Conservation (phyloP, 2,329 filamentous ascomycete species). For the Xylariomycetidae sp. region DNA sequence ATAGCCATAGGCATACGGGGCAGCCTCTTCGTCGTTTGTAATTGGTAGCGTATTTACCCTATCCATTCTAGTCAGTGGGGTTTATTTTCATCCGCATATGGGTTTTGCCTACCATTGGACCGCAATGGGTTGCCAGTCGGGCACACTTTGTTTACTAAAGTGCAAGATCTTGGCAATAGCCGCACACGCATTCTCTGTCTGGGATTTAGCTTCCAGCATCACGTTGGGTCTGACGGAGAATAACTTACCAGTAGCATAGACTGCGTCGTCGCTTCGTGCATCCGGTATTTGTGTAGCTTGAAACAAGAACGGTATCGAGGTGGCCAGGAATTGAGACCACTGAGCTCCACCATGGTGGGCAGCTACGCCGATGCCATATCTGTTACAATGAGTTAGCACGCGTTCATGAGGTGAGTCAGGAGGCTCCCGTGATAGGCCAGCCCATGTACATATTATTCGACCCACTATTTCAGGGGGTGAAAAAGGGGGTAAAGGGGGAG, state of each 20-base stretch:
- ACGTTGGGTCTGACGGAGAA: background rate
- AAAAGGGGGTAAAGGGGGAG: background rate
- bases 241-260: conserved; percentile 70
- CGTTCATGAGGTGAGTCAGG: background rate
- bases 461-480: background rate
- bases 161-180: conserved; percentile 96
- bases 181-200: conserved; percentile 81
- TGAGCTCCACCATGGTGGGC: conserved; percentile 84
- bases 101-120: conserved; percentile 55
- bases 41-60: conserved; percentile 84
- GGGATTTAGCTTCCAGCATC: conserved; percentile 8
- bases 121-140: conserved; percentile 70
- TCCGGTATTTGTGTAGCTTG: conserved; percentile 76
- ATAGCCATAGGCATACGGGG: conserved; percentile 92
- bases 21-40: conserved; percentile 93
- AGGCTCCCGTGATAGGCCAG: no score
- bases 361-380: conserved; percentile 84
- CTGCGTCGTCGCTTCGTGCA: conserved; percentile 83
- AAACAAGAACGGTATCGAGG: conserved; percentile 77
- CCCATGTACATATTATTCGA: no score
- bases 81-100: background rate
- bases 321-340: conserved; percentile 84
- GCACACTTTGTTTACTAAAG: conserved; percentile 75
- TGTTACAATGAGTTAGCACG: conserved; percentile 11
- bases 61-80: conserved; percentile 6